phyloP scores from a whole-genome alignment of 1,284 basidiomycete genomes.

The Microbotryum saponariae region DNA sequence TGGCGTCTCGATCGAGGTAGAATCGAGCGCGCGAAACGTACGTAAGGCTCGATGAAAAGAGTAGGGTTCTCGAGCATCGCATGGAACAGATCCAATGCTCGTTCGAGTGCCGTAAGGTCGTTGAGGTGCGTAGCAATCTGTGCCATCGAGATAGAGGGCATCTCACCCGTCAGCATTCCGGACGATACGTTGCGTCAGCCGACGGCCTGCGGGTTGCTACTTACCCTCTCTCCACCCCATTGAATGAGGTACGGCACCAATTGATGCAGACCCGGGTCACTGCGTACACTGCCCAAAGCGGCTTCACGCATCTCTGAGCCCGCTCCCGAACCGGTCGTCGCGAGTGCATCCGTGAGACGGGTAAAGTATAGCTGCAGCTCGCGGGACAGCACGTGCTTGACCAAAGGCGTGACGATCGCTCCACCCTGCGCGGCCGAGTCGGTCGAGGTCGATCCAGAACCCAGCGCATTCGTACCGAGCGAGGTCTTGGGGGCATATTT shows the following conservation, averaged over 20 bases:
- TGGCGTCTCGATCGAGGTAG: background rate
- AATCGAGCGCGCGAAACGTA: conserved; percentile 46
- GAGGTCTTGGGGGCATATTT: conserved; percentile 22
- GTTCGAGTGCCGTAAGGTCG: conserved; percentile 61
- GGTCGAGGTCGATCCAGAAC: conserved; percentile 37
- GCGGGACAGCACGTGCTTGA: conserved; percentile 86
- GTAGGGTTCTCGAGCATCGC: conserved; percentile 74
- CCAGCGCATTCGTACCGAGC: background rate
- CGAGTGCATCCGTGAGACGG: conserved; percentile 74
- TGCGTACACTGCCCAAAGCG: conserved; percentile 77
- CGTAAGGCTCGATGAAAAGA: conserved; percentile 93
- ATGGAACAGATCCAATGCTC: conserved; percentile 70
- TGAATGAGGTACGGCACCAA: conserved; percentile 91
- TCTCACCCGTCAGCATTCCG: background rate
- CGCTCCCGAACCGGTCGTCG: conserved; percentile 50
- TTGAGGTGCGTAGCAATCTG: conserved; percentile 49
- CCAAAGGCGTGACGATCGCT: conserved; percentile 47
- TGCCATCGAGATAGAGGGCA: background rate
- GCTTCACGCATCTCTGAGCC: conserved; percentile 60
- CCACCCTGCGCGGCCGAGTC: conserved; percentile 38
- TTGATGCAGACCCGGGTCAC: conserved; percentile 85
- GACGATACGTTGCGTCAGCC: conserved; percentile 44
- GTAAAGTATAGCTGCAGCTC: conserved; percentile 95
- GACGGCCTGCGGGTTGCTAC: conserved; percentile 54
- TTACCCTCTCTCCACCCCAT: conserved; percentile 77